phyloP scores from a whole-genome alignment of 345 rosid species.

The Eucalyptus polyanthemos region DNA sequence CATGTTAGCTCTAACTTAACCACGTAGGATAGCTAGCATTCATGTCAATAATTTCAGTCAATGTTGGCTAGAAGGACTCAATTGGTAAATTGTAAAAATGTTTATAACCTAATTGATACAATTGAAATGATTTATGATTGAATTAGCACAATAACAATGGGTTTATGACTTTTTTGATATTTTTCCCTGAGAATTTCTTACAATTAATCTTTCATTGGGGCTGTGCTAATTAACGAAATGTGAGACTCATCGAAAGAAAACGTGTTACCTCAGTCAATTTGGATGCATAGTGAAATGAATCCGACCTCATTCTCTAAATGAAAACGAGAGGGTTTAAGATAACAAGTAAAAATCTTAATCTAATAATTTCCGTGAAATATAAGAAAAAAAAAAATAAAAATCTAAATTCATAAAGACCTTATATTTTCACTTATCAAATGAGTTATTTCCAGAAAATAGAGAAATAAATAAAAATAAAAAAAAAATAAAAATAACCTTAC shows the following conservation, averaged over 20 bases:
- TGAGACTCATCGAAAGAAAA: neutral
- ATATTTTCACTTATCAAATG: neutral
- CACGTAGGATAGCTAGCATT: fast-evolving
- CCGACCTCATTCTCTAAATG: neutral
- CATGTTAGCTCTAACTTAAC: too few species aligned
- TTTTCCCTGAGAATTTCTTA: neutral
- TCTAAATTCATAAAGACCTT: neutral
- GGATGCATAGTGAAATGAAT: neutral
- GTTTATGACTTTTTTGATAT: too few species aligned
- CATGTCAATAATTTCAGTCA: fast-evolving
- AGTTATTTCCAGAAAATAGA: neutral
- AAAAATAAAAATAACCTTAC: too few species aligned
- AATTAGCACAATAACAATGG: neutral
- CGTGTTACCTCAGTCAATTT: neutral
- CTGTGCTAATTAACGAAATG: neutral
- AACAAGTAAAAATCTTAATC: neutral
- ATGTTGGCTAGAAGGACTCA: neutral
- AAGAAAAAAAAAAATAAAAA: neutral
- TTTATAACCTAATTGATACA: too few species aligned
- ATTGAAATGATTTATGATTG: too few species aligned
- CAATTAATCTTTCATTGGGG: neutral
- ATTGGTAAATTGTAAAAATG: too few species aligned
- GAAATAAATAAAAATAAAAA: neutral
- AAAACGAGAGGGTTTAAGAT: neutral
- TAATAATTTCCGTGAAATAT: neutral